Percentiles rank a stretch among this genome's conserved stretches.
Evolutionary conservation across 306 rosid species (phyloP).

Genomic region (Casuarina glauca): DNA sequence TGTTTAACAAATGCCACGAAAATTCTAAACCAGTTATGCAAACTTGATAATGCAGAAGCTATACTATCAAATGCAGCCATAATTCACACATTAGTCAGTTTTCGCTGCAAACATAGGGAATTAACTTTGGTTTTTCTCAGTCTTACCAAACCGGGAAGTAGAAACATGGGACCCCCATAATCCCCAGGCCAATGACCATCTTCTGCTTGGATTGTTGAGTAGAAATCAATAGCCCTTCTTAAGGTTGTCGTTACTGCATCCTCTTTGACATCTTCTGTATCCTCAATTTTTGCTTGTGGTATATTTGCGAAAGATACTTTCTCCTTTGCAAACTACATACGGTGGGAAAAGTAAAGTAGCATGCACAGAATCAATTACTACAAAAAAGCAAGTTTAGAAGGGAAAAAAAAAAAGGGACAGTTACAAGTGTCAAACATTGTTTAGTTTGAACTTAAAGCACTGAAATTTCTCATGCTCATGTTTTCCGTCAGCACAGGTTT

Average conservation of each 20-base stretch:
- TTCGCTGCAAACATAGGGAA: not conserved
- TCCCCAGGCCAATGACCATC: conserved; percentile 97
- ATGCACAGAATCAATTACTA: not conserved
- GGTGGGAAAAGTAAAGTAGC: not conserved
- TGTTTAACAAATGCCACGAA: not conserved
- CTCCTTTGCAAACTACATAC: conserved; percentile 61
- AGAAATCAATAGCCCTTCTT: conserved; percentile 58
- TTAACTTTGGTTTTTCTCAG: not conserved
- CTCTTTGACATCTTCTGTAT: conserved; percentile 48
- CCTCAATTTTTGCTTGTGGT: conserved; percentile 61
- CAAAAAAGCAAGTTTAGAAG: not conserved
- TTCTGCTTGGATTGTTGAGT: conserved; percentile 73
- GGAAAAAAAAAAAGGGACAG: not conserved
- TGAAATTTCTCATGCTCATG: no score
- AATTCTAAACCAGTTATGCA: not conserved
- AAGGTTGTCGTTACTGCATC: conserved; percentile 54
- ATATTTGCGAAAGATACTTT: conserved; percentile 34
- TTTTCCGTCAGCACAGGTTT: no score
- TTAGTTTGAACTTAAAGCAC: not conserved
- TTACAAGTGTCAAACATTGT: not conserved
- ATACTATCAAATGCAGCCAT: not conserved
- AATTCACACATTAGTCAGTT: not conserved
- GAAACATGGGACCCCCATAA: conserved; percentile 96
- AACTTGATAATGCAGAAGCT: not conserved
- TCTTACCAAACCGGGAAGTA: conserved; percentile 83